Evolutionary conservation across 352 stramenopile genomes (phyloP).

Genomic region (Phytophthora colocasiae): DNA sequence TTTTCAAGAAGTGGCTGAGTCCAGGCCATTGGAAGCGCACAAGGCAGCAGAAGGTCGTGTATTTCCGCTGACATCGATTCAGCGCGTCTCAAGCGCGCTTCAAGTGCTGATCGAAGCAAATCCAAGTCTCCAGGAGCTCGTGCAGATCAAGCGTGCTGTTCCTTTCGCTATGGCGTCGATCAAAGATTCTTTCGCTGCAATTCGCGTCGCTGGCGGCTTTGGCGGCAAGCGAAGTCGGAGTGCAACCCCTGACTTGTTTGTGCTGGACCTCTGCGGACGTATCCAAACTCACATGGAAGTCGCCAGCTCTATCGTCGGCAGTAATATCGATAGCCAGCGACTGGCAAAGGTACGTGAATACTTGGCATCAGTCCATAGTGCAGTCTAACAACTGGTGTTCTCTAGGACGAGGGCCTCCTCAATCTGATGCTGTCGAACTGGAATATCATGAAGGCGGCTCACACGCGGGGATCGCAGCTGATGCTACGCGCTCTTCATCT

Average conservation of each 20-base stretch:
- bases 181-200: constrained; percentile 52
- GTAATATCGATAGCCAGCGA: constrained; percentile 40
- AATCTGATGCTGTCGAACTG: constrained; percentile 58
- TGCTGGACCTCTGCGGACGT: constrained; percentile 47
- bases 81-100: constrained; percentile 42
- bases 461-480: constrained; percentile 46
- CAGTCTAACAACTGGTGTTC: constrained; percentile 4
- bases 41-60: constrained; percentile 9
- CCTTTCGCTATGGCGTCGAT: constrained; percentile 44
- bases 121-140: constrained; percentile 29
- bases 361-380: background rate
- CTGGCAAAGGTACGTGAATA: constrained; percentile 42
- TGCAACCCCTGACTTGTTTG: constrained; percentile 35
- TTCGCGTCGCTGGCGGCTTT: constrained; percentile 63
- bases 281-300: constrained; percentile 61
- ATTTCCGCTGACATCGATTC: constrained; percentile 30
- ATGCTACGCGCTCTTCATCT: constrained; percentile 54
- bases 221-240: constrained; percentile 33
- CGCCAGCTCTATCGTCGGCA: constrained; percentile 53
- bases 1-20: constrained; percentile 40
- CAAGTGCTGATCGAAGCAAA: constrained; percentile 49
- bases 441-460: constrained; percentile 59
- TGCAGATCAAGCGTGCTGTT: constrained; percentile 48
- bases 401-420: constrained; percentile 47
- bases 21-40: constrained; percentile 13